These are phyloP conservation scores for Deuterostichococcus epilithicus DNA, from an alignment of 139 green algal genomes.

Conservation along the genomic window DNA sequence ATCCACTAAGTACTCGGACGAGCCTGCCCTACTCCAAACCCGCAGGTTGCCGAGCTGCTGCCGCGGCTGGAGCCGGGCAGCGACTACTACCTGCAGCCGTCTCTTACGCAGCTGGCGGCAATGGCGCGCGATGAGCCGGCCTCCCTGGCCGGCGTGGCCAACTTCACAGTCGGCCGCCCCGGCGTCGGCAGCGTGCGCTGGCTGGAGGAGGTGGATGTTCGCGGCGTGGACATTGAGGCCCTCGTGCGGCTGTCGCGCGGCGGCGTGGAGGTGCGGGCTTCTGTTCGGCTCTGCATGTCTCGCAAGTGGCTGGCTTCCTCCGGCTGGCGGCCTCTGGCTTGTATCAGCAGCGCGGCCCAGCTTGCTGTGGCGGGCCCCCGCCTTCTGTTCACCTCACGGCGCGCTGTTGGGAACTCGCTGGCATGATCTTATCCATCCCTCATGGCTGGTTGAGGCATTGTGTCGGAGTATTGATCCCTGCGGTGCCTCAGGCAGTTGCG, in stretches of 20 bases:
- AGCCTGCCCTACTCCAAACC: background rate
- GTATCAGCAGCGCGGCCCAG: too few species aligned
- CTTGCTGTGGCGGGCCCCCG: too few species aligned
- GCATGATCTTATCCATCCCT: too few species aligned
- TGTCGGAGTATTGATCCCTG: too few species aligned
- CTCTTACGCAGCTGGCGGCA: conserved; percentile 48
- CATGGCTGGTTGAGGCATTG: too few species aligned
- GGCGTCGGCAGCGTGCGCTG: conserved; percentile 72
- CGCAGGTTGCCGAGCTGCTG: conserved; percentile 23
- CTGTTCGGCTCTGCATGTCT: too few species aligned
- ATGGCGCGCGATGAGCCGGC: conserved; percentile 49
- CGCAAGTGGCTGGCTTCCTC: too few species aligned
- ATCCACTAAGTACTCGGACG: too few species aligned
- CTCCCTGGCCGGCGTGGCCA: conserved; percentile 37
- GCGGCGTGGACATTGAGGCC: conserved; percentile 58
- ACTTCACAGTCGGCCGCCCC: conserved; percentile 68
- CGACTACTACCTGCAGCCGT: conserved; percentile 63
- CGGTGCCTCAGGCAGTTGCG: too few species aligned
- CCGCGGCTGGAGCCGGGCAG: conserved; percentile 10
- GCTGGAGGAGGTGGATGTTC: conserved; percentile 76
- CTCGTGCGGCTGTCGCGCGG: conserved; percentile 59
- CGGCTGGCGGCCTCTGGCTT: too few species aligned
- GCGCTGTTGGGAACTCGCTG: too few species aligned
- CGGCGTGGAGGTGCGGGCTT: conserved; percentile 32
- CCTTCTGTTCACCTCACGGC: too few species aligned